These are phyloP conservation scores for Colletotrichum sansevieriae DNA, from an alignment of 2,329 filamentous ascomycete species.

Conservation along the genomic window DNA sequence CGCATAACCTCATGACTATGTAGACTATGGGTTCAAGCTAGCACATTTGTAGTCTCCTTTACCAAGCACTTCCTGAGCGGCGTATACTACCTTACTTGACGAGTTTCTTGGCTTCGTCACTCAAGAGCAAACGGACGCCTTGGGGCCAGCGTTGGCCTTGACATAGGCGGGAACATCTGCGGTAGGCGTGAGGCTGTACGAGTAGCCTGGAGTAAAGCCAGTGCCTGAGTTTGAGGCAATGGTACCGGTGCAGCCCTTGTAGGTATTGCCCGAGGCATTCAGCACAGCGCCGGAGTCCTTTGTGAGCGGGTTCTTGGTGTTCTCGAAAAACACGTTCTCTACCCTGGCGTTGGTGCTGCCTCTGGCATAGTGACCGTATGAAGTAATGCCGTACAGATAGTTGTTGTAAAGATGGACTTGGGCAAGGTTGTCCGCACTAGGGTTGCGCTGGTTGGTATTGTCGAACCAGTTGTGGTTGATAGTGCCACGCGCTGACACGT, in stretches of 20 bases:
- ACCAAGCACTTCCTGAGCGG: too few species aligned
- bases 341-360: conserved; percentile 37
- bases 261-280: conserved; percentile 25
- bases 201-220: conserved; percentile 29
- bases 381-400: conserved; percentile 37
- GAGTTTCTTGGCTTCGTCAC: too few species aligned
- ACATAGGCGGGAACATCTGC: conserved; percentile 38
- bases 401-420: conserved; percentile 43
- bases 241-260: conserved; percentile 35
- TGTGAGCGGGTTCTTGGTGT: conserved; percentile 38
- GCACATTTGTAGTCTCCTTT: too few species aligned
- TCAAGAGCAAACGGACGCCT: conserved; percentile 31
- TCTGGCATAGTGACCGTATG: conserved; percentile 41
- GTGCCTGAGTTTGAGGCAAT: conserved; percentile 33
- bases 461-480: conserved; percentile 43
- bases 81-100: too few species aligned
- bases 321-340: conserved; percentile 42
- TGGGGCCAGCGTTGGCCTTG: conserved; percentile 33
- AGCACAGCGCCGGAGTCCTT: conserved; percentile 19
- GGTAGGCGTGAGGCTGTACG: conserved; percentile 29
- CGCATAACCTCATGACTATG: too few species aligned
- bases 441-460: conserved; percentile 41
- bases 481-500: conserved; percentile 38
- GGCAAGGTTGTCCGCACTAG: conserved; percentile 38
- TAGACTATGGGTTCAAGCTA: too few species aligned